Base-by-base conservation (phyloP, 306 rosid genomes). In the Sophora flavescens region DNA sequence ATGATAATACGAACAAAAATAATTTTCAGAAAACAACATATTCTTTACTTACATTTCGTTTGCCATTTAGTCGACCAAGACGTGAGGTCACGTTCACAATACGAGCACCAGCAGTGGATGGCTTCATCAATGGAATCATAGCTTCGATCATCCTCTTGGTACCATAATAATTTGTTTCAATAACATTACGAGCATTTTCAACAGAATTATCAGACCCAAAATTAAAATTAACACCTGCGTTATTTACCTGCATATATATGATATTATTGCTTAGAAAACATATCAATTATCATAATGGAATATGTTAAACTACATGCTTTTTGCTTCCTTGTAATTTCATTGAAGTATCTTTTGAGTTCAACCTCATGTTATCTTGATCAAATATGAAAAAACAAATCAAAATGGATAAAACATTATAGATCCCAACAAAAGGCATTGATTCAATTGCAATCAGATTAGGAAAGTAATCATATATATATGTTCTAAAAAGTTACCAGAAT, bases 191-290 rank as follows among this genome's bases (percentile, higher is more conserved):
- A 10, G 94, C 91, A 82, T 84, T 64, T 81, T 91, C 94, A 18
- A 90, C 93, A 1, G 97, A 86, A 75, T 93, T 91, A 35, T 89
- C 86, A 72, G 81, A 79, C 62, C 98, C 98, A 56, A 85, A 75
- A 85, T 91, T 93, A 90, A 90, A 93, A 81, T 93, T 91, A 58
- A 93, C 91, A 42, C 94, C 97, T 2, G 98, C 97, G 60, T 93
- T 93, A 42, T 93, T 93, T 38, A 93, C 84, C 97, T 91, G 91
- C 83, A 87, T 3, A 45, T 50, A 26, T 8, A 60, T 39, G 12
- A 53, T 54, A 30, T 28, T 26, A 47, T 45, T 48, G 44, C 57
- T 54, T 65, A 68, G 36, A 72, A 72, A 62, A 56, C 50, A 75
- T 63, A 59, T 8, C 45, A 56, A n/a, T n/a, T n/a, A n/a, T n/a